Conservation (phyloP, 768 basidiomycete genomes). For the Kwoniella shandongensis region DNA sequence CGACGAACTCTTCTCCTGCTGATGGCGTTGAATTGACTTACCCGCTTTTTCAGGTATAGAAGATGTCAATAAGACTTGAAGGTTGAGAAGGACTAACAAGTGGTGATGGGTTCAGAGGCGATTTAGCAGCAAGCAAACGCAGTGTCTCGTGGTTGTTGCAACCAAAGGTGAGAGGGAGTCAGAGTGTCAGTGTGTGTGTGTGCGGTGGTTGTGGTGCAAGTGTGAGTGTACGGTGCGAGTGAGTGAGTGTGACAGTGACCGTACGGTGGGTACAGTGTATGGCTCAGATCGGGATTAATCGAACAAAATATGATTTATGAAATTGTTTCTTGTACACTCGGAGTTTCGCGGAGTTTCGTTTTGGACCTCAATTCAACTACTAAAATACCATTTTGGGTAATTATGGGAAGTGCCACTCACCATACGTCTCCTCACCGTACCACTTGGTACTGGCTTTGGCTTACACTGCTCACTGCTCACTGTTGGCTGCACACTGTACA, state of each 20-base stretch:
- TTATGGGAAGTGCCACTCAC: background rate
- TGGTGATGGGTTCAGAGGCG: no score
- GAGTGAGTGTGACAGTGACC: background rate
- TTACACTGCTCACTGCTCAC: constrained; percentile 6
- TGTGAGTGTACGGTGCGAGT: no score
- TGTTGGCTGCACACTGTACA: background rate
- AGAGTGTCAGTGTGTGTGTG: no score
- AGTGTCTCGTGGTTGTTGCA: no score
- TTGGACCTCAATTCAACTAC: background rate
- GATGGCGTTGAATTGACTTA: constrained; percentile 8
- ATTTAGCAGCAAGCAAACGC: no score
- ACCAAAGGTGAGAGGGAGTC: no score
- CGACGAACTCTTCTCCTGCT: background rate
- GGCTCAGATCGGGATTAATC: constrained; percentile 19
- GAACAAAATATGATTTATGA: constrained; percentile 11
- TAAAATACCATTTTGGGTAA: no score
- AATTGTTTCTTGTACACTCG: constrained; percentile 9
- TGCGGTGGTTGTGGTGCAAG: no score
- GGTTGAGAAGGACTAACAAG: constrained; percentile 3
- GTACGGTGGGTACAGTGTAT: constrained; percentile 1
- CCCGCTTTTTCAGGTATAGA: constrained; percentile 18
- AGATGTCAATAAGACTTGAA: constrained; percentile 25
- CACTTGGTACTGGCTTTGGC: no score
- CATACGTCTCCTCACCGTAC: background rate
- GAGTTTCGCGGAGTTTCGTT: constrained; percentile 49